These are phyloP conservation scores for Phylloporus scabripes DNA, from an alignment of 768 basidiomycete genomes.

Conservation along the genomic window DNA sequence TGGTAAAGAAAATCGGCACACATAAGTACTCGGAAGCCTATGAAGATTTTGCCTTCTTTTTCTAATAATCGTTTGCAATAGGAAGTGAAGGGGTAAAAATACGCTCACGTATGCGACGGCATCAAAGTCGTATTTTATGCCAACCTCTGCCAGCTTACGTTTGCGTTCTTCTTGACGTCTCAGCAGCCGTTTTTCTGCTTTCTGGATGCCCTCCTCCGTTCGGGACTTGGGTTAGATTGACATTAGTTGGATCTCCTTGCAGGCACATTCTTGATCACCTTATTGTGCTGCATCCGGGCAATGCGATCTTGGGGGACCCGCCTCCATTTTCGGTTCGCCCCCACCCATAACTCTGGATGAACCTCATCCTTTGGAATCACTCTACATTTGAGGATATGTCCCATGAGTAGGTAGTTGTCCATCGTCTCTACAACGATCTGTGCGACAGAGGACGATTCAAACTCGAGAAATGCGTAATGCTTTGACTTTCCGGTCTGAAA, in stretches of 20 bases:
- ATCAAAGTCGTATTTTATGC: constrained; percentile 85
- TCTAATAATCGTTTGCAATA: constrained; percentile 13
- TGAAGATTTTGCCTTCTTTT: constrained; percentile 34
- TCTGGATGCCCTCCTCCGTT: constrained; percentile 62
- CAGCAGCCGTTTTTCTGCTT: constrained; percentile 62
- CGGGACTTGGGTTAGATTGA: constrained; percentile 46
- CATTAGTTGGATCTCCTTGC: constrained; percentile 3
- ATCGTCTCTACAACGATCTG: constrained; percentile 97
- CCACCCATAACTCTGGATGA: constrained; percentile 92
- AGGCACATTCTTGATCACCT: constrained; percentile 40
- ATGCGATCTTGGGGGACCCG: constrained; percentile 68
- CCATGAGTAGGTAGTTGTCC: constrained; percentile 96
- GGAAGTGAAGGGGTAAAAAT: not conserved
- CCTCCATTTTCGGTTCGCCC: constrained; percentile 92
- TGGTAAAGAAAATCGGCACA: not conserved
- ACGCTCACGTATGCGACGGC: constrained; percentile 75
- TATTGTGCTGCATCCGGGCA: constrained; percentile 72
- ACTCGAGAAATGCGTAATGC: constrained; percentile 96
- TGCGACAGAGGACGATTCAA: constrained; percentile 82
- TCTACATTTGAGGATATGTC: constrained; percentile 90
- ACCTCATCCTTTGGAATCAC: constrained; percentile 84
- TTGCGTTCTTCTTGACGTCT: constrained; percentile 74
- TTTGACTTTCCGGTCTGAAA: constrained; percentile 88
- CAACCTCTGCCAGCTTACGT: constrained; percentile 69
- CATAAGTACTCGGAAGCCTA: not conserved